phyloP scores from a whole-genome alignment of 2,329 filamentous ascomycete species.

The Neobulgaria alba region DNA sequence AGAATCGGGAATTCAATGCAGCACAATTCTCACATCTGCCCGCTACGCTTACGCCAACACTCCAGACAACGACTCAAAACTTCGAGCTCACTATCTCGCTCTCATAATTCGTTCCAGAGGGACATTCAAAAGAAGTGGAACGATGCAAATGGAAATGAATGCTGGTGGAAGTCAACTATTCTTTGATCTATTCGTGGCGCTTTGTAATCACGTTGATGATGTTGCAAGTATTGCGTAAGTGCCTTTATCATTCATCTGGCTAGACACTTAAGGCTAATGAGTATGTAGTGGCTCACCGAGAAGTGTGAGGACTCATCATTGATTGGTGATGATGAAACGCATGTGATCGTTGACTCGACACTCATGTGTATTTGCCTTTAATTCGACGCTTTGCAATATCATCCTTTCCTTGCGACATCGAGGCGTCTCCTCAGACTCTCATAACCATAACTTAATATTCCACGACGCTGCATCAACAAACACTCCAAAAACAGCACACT shows the following conservation, averaged over 20 bases:
- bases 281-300: slow-evolving; percentile 23
- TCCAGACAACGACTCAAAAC: slow-evolving; percentile 80
- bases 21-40: slow-evolving; percentile 82
- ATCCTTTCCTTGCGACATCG: not conserved
- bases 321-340: slow-evolving; percentile 5
- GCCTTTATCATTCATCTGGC: not conserved
- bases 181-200: slow-evolving; percentile 96
- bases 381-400: not conserved
- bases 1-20: slow-evolving; percentile 68
- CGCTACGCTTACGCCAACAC: slow-evolving; percentile 95
- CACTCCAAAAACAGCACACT: too few relatives aligned
- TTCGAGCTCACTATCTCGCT: slow-evolving; percentile 94
- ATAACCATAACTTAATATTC: slow-evolving; percentile 25
- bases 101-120: slow-evolving; percentile 95
- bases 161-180: slow-evolving; percentile 74
- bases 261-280: slow-evolving; percentile 5
- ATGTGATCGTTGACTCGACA: not conserved
- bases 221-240: slow-evolving; percentile 55
- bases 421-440: too few relatives aligned
- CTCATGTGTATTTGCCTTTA: not conserved
- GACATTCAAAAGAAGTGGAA: slow-evolving; percentile 96
- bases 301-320: slow-evolving; percentile 24
- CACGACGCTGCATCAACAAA: too few relatives aligned
- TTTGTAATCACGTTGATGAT: slow-evolving; percentile 98
- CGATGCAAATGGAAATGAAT: slow-evolving; percentile 99